Evolutionary conservation across 257 asterid species (phyloP).

Genomic region (Buddleja alternifolia): DNA sequence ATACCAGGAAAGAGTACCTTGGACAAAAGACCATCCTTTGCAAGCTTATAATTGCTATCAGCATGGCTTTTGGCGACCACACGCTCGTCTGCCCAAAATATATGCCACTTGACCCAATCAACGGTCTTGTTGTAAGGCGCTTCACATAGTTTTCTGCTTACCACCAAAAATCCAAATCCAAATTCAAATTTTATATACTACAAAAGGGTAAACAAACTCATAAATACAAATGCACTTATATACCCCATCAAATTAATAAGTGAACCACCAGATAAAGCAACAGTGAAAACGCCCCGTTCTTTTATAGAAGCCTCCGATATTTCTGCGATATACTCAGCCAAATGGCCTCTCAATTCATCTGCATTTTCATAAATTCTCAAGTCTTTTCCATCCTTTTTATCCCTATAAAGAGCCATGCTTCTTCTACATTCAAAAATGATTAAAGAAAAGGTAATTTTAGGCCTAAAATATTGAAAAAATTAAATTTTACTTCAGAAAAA

Average conservation of each 20-base stretch:
- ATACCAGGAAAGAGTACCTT: conserved; percentile 57
- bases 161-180: conserved; percentile 2
- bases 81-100: conserved; percentile 93
- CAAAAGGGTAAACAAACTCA: not conserved
- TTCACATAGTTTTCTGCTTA: conserved; percentile 81
- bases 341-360: conserved; percentile 67
- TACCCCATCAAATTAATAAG: conserved; percentile 82
- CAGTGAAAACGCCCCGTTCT: conserved; percentile 79
- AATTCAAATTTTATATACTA: not conserved
- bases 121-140: conserved; percentile 93
- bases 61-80: conserved; percentile 85
- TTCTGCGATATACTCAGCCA: conserved; percentile 90
- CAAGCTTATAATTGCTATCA: conserved; percentile 93
- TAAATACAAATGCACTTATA: conserved; percentile 23
- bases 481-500: conserved; percentile 7
- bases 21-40: conserved; percentile 74
- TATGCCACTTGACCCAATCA: conserved; percentile 91
- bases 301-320: conserved; percentile 84
- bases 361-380: conserved; percentile 67
- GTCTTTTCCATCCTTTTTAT: conserved; percentile 61
- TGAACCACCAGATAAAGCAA: conserved; percentile 95
- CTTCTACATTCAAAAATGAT: conserved; percentile 27
- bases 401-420: conserved; percentile 68
- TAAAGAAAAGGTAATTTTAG: conserved; percentile 17
- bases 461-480: conserved; percentile 26